These are phyloP conservation scores for Pichia sp. DNA, from an alignment of 1,139 yeast genomes.

Conservation along the genomic window DNA sequence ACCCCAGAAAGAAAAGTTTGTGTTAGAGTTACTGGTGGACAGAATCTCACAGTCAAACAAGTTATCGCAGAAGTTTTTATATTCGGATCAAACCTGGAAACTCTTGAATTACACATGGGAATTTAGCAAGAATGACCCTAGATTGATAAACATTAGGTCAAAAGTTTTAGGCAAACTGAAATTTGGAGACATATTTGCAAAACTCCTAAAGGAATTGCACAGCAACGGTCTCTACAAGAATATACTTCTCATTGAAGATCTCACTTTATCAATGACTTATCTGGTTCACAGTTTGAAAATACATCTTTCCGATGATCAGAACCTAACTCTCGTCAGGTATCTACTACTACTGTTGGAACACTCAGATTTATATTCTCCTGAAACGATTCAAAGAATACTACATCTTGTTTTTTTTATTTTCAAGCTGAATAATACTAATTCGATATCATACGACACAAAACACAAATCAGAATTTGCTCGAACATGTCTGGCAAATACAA, in stretches of 20 bases:
- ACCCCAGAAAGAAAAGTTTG: slow-evolving; percentile 57
- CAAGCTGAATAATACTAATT: slow-evolving; percentile 22
- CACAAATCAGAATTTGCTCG: slow-evolving; percentile 23
- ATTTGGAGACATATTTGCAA: slow-evolving; percentile 33
- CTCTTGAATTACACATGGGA: slow-evolving; percentile 43
- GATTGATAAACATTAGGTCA: slow-evolving; percentile 16
- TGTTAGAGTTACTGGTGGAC: slow-evolving; percentile 64
- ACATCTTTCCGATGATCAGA: slow-evolving; percentile 27
- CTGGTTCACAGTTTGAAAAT: slow-evolving; percentile 27
- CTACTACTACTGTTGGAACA: slow-evolving; percentile 14
- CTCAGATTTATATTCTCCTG: background rate
- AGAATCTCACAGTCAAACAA: slow-evolving; percentile 48
- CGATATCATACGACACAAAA: slow-evolving; percentile 25
- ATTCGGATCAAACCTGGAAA: slow-evolving; percentile 42
- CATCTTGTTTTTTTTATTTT: slow-evolving; percentile 17
- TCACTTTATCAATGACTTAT: slow-evolving; percentile 16
- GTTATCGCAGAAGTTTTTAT: slow-evolving; percentile 39
- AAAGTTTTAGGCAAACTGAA: slow-evolving; percentile 34
- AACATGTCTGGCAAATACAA: slow-evolving; percentile 22
- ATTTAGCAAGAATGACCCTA: slow-evolving; percentile 20
- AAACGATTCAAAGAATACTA: slow-evolving; percentile 7
- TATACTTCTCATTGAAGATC: slow-evolving; percentile 6
- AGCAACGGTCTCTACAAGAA: slow-evolving; percentile 9
- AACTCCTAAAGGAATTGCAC: slow-evolving; percentile 19
- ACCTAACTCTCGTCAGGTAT: slow-evolving; percentile 19